These are phyloP conservation scores for Clitoria ternatea DNA, from an alignment of 306 rosid genomes.

Conservation along the genomic window DNA sequence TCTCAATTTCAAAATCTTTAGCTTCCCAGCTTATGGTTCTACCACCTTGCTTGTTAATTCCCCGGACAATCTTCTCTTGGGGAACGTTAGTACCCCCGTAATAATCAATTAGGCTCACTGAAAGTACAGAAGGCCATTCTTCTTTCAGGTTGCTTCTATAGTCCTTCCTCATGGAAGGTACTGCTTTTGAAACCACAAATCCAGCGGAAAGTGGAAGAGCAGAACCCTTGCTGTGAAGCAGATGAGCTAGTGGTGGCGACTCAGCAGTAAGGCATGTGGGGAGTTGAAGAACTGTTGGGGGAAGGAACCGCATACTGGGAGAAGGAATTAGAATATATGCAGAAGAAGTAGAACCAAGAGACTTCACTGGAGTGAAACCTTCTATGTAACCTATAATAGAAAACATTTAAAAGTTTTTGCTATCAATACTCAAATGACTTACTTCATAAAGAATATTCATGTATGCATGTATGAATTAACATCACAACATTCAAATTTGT, in stretches of 20 bases:
- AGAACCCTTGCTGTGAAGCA: slow-evolving; percentile 97
- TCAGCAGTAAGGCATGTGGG: slow-evolving; percentile 98
- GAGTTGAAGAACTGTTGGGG: slow-evolving; percentile 84
- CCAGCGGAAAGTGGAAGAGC: slow-evolving; percentile 93
- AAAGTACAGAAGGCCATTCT: slow-evolving; percentile 91
- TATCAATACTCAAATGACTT: slow-evolving; percentile 12
- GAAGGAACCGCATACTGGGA: slow-evolving; percentile 95
- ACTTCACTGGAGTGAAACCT: slow-evolving; percentile 96
- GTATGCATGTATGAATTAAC: neutral
- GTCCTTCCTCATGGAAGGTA: slow-evolving; percentile 87
- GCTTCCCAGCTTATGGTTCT: slow-evolving; percentile 65
- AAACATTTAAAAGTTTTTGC: slow-evolving; percentile 25
- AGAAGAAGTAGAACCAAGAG: slow-evolving; percentile 84
- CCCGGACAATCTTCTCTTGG: slow-evolving; percentile 67
- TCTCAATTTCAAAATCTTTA: slow-evolving; percentile 70
- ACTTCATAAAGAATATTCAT: slow-evolving; percentile 15
- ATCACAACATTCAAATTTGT: neutral
- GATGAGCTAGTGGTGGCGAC: slow-evolving; percentile 97
- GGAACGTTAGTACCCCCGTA: slow-evolving; percentile 66
- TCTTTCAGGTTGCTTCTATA: slow-evolving; percentile 69
- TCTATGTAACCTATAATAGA: slow-evolving; percentile 58
- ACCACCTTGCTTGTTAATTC: slow-evolving; percentile 58
- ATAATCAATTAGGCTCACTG: slow-evolving; percentile 84
- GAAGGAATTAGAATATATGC: slow-evolving; percentile 87
- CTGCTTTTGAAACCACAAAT: slow-evolving; percentile 89